Percentiles rank a stretch among this genome's conserved stretches.
Evolutionary conservation across 106 monocot genomes (phyloP).

Genomic region (Phalaenopsis aphrodite): DNA sequence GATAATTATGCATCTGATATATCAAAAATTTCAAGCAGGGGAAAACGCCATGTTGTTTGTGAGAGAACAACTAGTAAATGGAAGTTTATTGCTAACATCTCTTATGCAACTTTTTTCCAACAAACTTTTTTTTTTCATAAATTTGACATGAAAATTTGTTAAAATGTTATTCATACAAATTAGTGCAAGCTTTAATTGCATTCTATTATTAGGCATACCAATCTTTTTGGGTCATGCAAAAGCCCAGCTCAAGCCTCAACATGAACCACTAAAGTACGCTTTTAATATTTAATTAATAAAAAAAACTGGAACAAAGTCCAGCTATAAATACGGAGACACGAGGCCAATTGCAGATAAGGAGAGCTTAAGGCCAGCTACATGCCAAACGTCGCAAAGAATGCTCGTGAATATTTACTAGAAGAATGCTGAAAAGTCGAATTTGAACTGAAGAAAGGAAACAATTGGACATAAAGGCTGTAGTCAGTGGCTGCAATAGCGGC

Average conservation of each 20-base stretch:
- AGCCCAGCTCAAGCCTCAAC: neutral
- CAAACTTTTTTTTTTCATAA: neutral
- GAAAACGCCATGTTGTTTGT: too few relatives aligned
- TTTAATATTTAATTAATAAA: neutral
- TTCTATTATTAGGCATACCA: neutral
- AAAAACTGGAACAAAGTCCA: neutral
- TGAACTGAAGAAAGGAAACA: too few relatives aligned
- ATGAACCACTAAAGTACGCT: too few relatives aligned
- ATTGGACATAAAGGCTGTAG: too few relatives aligned
- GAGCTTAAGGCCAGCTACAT: neutral
- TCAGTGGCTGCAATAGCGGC: too few relatives aligned
- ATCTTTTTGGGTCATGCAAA: neutral
- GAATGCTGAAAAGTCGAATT: too few relatives aligned
- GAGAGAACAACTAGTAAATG: too few relatives aligned
- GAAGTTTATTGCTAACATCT: too few relatives aligned
- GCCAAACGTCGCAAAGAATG: neutral
- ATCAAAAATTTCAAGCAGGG: too few relatives aligned
- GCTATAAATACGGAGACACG: neutral
- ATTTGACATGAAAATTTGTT: neutral
- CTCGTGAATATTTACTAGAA: neutral
- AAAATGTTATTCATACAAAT: neutral
- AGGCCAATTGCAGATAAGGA: neutral
- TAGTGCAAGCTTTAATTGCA: neutral
- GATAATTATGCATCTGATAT: too few relatives aligned
- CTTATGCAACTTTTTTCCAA: too few relatives aligned